These are phyloP conservation scores for Plantago rigida DNA, from an alignment of 305 asterid genomes.

Conservation along the genomic window DNA sequence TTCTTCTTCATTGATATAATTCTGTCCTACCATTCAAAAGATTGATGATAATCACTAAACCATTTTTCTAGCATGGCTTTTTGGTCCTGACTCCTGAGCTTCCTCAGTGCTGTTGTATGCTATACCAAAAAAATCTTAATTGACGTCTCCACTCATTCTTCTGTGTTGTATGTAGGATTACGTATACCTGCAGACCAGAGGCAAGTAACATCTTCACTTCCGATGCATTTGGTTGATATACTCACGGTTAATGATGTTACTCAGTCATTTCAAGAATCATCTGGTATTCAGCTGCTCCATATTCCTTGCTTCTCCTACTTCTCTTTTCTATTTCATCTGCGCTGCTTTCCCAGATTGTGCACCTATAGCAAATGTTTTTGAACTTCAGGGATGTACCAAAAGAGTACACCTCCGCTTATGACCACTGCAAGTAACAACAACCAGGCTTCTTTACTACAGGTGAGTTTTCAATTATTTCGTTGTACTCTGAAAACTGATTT, in stretches of 20 bases:
- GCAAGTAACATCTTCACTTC: slow-evolving; percentile 71
- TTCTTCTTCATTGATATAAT: too few relatives aligned
- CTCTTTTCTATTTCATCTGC: slow-evolving; percentile 4
- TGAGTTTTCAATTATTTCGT: slow-evolving; percentile 25
- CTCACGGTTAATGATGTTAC: slow-evolving; percentile 43
- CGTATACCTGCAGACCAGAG: slow-evolving; percentile 75
- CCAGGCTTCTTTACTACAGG: slow-evolving; percentile 69
- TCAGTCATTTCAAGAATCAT: slow-evolving; percentile 61
- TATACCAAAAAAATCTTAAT: background rate
- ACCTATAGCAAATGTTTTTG: slow-evolving; percentile 25
- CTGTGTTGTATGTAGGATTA: slow-evolving; percentile 42
- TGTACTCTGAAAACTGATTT: slow-evolving; percentile 4
- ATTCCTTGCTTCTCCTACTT: slow-evolving; percentile 16
- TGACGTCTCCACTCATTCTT: slow-evolving; percentile 6
- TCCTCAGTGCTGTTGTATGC: background rate
- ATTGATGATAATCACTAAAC: too few relatives aligned
- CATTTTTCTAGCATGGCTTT: too few relatives aligned
- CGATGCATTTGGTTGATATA: slow-evolving; percentile 72
- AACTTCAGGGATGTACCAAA: slow-evolving; percentile 66
- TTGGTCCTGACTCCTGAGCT: background rate
- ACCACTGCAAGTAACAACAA: slow-evolving; percentile 44
- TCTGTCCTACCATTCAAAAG: too few relatives aligned
- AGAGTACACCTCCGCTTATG: slow-evolving; percentile 72
- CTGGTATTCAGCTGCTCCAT: slow-evolving; percentile 38
- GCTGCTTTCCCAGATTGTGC: slow-evolving; percentile 18